A percentile compares a stretch with the other conserved stretches of the same genome.
Evolutionary conservation across 2,329 filamentous ascomycete genomes (phyloP).

Genomic region (Pseudocercospora macadamiae): DNA sequence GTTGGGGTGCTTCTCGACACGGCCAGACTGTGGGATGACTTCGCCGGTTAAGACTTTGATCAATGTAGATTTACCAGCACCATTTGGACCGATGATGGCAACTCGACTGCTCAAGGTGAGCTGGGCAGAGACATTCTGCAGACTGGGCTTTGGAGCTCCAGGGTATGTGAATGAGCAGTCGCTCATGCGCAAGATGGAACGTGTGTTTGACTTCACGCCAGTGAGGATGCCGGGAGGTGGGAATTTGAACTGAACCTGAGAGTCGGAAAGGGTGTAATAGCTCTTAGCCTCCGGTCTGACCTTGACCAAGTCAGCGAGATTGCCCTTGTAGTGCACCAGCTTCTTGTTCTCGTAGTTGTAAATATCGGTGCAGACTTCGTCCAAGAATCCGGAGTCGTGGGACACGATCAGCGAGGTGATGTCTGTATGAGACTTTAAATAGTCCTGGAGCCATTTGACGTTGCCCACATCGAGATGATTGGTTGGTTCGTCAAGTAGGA

Average conservation of each 20-base stretch:
- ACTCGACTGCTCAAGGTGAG: constrained; percentile 88
- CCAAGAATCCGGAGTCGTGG: constrained; percentile 96
- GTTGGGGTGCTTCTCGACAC: constrained; percentile 98
- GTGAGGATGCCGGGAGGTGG: constrained; percentile 90
- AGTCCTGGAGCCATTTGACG: constrained; percentile 93
- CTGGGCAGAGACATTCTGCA: constrained; percentile 83
- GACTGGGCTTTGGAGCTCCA: constrained; percentile 82
- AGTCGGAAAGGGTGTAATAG: constrained; percentile 93
- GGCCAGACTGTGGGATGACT: constrained; percentile 77
- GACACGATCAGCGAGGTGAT: constrained; percentile 98
- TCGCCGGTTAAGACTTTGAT: constrained; percentile 98
- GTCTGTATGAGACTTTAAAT: constrained; percentile 91
- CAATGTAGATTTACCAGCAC: constrained; percentile 95
- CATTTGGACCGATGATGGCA: constrained; percentile 95
- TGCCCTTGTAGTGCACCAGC: constrained; percentile 81
- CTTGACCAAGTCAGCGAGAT: constrained; percentile 81
- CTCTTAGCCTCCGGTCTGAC: constrained; percentile 92
- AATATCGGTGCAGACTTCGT: constrained; percentile 97
- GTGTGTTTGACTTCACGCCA: constrained; percentile 92
- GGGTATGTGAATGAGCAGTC: constrained; percentile 94
- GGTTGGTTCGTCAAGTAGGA: constrained; percentile 96
- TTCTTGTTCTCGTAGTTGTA: constrained; percentile 99
- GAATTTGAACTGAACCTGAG: constrained; percentile 95
- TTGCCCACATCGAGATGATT: constrained; percentile 98
- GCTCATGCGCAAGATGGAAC: constrained; percentile 92